These are phyloP conservation scores for Malassezia yamatoensis DNA, from an alignment of 1,284 basidiomycete genomes.

Conservation along the genomic window DNA sequence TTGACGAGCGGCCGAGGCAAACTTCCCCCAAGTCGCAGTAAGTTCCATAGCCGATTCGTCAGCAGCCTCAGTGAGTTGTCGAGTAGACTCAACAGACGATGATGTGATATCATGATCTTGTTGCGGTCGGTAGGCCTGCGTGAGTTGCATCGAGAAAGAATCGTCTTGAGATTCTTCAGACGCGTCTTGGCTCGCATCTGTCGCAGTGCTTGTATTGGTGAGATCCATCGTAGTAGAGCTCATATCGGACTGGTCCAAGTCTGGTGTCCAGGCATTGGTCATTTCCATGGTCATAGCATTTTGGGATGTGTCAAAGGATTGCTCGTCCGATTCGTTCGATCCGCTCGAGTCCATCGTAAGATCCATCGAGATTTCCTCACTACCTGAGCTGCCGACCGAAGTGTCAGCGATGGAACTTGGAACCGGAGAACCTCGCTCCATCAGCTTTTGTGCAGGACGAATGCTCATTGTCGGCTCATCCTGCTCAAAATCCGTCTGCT, in stretches of 20 bases:
- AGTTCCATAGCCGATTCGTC: conserved; percentile 27
- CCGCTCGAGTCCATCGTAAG: conserved; percentile 1
- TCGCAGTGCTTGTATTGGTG: neutral
- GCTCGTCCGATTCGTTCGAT: too few relatives aligned
- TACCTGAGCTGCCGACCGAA: neutral
- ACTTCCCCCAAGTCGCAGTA: conserved; percentile 25
- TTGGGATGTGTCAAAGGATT: too few relatives aligned
- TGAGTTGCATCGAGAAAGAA: conserved; percentile 24
- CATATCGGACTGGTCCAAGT: neutral
- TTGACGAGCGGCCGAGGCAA: conserved; percentile 15
- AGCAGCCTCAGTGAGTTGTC: too few relatives aligned
- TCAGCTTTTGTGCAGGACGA: conserved; percentile 12
- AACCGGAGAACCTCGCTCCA: conserved; percentile 7
- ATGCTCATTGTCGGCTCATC: conserved; percentile 31
- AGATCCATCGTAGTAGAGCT: neutral
- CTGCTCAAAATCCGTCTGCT: conserved; percentile 20
- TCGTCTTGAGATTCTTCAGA: conserved; percentile 3
- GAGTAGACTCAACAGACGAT: too few relatives aligned
- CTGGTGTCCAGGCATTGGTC: conserved; percentile 9
- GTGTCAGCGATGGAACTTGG: neutral
- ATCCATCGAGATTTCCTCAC: conserved; percentile 7
- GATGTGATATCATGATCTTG: too few relatives aligned
- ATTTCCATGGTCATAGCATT: conserved; percentile 10
- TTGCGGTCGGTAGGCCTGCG: neutral
- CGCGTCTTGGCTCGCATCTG: neutral